A percentile compares a stretch with the other conserved stretches of the same genome.
These are phyloP conservation scores for Arachis stenosperma DNA, from an alignment of 306 rosid species.

Conservation along the genomic window DNA sequence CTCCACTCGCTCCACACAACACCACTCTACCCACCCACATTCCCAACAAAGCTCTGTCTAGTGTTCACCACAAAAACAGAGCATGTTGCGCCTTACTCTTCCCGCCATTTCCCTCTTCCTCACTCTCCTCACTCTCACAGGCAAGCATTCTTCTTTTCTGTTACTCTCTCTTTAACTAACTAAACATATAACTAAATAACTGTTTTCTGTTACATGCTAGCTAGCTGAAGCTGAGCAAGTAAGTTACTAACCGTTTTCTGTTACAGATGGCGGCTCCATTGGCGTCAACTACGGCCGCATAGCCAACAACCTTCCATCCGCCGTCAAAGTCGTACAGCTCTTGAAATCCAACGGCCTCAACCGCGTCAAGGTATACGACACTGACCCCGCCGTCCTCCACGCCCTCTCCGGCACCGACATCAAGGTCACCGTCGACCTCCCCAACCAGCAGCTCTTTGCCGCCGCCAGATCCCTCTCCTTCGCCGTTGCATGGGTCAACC, in stretches of 20 bases:
- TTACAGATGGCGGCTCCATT: slow-evolving; percentile 68
- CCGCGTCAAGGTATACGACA: slow-evolving; percentile 81
- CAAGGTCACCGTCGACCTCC: slow-evolving; percentile 89
- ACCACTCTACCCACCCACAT: slow-evolving; percentile 1
- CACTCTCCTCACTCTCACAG: slow-evolving; percentile 48
- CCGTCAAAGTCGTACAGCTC: slow-evolving; percentile 65
- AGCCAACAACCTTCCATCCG: slow-evolving; percentile 87
- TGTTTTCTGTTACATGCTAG: background rate
- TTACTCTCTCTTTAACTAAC: too few species aligned
- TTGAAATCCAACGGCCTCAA: slow-evolving; percentile 64
- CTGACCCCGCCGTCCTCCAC: slow-evolving; percentile 82
- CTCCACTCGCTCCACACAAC: slow-evolving; percentile 16
- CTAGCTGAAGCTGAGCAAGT: background rate
- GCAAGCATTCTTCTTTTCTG: slow-evolving; percentile 22
- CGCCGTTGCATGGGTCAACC: slow-evolving; percentile 77
- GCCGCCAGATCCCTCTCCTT: slow-evolving; percentile 69
- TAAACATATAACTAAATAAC: too few species aligned
- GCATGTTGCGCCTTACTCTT: slow-evolving; percentile 47
- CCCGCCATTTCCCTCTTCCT: slow-evolving; percentile 34
- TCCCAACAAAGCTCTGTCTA: slow-evolving; percentile 34
- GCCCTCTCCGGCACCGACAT: slow-evolving; percentile 73
- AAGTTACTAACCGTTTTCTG: background rate
- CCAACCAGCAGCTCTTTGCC: slow-evolving; percentile 74
- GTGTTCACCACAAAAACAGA: slow-evolving; percentile 39
- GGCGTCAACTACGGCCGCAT: slow-evolving; percentile 95